Evolutionary conservation across 163 green algal species (phyloP), one percentile per base, ranked within the genome.

Genomic region (Coccomyxa subellipsoidea): DNA sequence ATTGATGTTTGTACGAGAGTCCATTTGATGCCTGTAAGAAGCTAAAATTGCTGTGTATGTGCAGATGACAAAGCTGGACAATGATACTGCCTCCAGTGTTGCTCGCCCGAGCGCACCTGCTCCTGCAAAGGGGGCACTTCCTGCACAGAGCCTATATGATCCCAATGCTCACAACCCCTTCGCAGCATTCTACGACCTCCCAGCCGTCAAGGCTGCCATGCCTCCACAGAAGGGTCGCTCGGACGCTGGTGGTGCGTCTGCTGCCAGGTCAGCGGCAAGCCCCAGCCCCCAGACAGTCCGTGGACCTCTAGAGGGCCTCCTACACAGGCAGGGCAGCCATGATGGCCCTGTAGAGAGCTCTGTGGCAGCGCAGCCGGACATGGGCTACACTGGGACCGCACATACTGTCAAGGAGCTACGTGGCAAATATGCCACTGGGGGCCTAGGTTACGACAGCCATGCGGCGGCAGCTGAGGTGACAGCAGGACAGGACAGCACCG

Each of bases 51-150:
- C 23, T 12, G 47, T 59, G 47, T 12, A 27, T 59, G 2, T 73
- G 6, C 76, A 80, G 76, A 69, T 80, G 76, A 34, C 76, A 3
- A 80, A 80, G 83, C 85, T 93, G 34, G 86, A 91, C 54, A 88
- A 35, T 29, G 90, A 93, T 76, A 32, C 78, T 34, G 54, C 82
- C 18, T 86, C 85, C 37, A 37, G 38, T 21, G 39, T 77, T 4
- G 87, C 86, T n/a, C 69, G 76, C n/a, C 83, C 88, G 15, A 85
- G 81, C 38, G 69, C 36, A 6, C 47, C 83, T 8, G 75, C 77
- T 21, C 81, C 83, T 2, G 69, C 85, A 32, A 90, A 89, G 80
- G 70, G 80, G 15, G 72, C 77, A 0, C 75, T 54, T 0, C 80
- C 80, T 5, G 40, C 79, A 12, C 77, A 71, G 21, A 81, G 53